phyloP scores from a whole-genome alignment of 441 rosid species.

The Hura crepitans region DNA sequence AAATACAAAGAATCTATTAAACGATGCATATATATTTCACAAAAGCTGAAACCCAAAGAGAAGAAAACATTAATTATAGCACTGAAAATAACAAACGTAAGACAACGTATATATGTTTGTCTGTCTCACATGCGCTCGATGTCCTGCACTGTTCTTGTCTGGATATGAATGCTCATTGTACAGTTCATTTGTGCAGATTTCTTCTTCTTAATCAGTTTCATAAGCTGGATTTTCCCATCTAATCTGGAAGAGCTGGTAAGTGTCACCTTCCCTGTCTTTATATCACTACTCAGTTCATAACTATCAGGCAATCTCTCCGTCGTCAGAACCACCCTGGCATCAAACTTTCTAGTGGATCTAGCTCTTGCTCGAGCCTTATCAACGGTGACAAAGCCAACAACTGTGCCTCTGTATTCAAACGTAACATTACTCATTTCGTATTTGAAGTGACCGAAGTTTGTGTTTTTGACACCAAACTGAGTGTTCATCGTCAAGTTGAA shows the following conservation, averaged over 20 bases:
- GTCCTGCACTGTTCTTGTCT: slow-evolving; percentile 10
- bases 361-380: slow-evolving; percentile 18
- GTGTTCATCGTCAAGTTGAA: slow-evolving; percentile 17
- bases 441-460: slow-evolving; percentile 28
- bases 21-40: no score
- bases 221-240: slow-evolving; percentile 25
- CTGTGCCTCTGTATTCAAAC: slow-evolving; percentile 20
- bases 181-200: slow-evolving; percentile 29
- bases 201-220: slow-evolving; percentile 27
- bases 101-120: no score
- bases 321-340: slow-evolving; percentile 8
- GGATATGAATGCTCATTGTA: slow-evolving; percentile 21
- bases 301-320: not conserved
- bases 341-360: slow-evolving; percentile 21
- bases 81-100: no score
- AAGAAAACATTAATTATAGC: no score
- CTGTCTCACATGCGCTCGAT: slow-evolving; percentile 23
- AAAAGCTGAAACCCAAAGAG: no score
- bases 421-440: slow-evolving; percentile 15
- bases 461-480: slow-evolving; percentile 25
- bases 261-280: slow-evolving; percentile 8
- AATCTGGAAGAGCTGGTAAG: slow-evolving; percentile 17
- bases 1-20: no score
- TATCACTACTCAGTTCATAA: slow-evolving; percentile 8
- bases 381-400: slow-evolving; percentile 22